Conservation (phyloP, 2,329 filamentous ascomycete species). For the Fusarium mangiferae region DNA sequence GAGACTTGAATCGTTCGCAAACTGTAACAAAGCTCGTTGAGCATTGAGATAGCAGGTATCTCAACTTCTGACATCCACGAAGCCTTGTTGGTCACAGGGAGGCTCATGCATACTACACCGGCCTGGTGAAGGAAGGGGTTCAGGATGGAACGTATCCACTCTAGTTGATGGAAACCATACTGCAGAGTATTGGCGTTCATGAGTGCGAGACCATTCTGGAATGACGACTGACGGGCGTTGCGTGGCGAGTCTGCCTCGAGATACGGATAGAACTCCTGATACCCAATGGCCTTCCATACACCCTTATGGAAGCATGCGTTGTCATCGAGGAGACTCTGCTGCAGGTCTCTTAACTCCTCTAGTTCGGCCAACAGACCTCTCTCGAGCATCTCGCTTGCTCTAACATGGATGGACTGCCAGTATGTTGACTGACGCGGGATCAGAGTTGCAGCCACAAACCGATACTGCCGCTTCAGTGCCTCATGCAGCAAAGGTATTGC, state of each 20-base stretch:
- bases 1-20: not conserved
- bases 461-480: not conserved
- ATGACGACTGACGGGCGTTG: not conserved
- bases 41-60: not conserved
- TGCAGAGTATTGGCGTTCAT: not conserved
- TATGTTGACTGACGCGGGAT: not conserved
- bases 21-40: not conserved
- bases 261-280: not conserved
- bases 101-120: not conserved
- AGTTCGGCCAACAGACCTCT: not conserved
- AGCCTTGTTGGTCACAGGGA: not conserved
- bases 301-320: not conserved
- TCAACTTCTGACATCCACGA: not conserved
- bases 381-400: not conserved
- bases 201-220: not conserved
- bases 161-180: not conserved
- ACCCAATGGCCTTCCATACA: not conserved
- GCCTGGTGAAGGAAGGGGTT: not conserved
- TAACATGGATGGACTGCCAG: not conserved
- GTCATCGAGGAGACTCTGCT: not conserved
- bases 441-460: not conserved
- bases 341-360: not conserved
- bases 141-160: not conserved
- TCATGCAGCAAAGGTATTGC: not conserved
- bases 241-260: not conserved